Conservation (phyloP, 129 eudicot species). For the Logfia minima region DNA sequence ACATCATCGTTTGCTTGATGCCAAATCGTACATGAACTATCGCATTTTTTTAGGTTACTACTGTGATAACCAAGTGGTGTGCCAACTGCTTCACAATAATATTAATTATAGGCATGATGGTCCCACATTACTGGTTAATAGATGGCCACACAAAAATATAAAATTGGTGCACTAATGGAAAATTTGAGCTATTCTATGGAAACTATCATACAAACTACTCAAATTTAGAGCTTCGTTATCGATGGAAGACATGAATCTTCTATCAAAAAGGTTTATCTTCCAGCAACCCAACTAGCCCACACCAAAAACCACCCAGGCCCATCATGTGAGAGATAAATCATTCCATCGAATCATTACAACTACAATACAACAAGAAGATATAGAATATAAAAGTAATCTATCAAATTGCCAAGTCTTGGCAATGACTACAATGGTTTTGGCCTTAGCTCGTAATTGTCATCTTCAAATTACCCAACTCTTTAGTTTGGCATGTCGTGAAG, state of each 20-base stretch:
- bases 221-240: too few species aligned
- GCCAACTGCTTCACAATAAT: neutral
- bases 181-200: too few species aligned
- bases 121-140: neutral
- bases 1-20: neutral
- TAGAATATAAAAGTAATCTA: neutral
- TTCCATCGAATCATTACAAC: neutral
- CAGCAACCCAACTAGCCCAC: too few species aligned
- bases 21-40: too few species aligned
- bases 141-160: neutral
- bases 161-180: too few species aligned
- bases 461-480: slow-evolving; percentile 27
- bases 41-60: neutral
- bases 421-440: neutral
- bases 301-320: too few species aligned
- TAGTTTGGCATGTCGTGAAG: slow-evolving; percentile 26
- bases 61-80: neutral
- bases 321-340: too few species aligned
- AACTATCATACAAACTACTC: too few species aligned
- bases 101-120: neutral
- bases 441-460: slow-evolving; percentile 13
- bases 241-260: too few species aligned
- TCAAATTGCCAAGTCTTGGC: neutral
- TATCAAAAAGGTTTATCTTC: too few species aligned
- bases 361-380: neutral